Evolutionary conservation across 768 basidiomycete species (phyloP), one percentile per base, ranked within the genome.

Genomic region (Pleurotus citrinopileatus): DNA sequence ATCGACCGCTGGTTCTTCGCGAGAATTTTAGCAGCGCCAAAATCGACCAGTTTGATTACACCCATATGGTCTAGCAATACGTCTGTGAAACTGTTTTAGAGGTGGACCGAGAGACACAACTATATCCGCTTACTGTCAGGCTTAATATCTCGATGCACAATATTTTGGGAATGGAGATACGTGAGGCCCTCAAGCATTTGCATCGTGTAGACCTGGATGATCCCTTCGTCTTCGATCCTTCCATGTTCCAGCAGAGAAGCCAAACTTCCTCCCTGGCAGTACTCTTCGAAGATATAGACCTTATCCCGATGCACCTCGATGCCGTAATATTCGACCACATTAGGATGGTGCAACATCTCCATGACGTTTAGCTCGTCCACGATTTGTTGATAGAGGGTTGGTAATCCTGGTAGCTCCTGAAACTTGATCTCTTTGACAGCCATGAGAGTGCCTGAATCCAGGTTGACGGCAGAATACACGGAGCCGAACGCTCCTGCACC

Each of bases 371-470:
- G 84, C 71, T 99, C 97, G 66, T 98, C 94, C 67, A 85, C 89
- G 70, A 98, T 97, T 65, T 95, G 91, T 50, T 90, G 80, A 72
- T 93, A 92, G 23, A 98, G 78, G 57, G 84, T 91, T 3, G 95
- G 90, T 48, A 93, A 73, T 17, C 91, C 92, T 4, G 91, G 85
- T 10, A 96, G 74, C 67, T 98, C 96, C 65, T 95, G 94, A 68
- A 95, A 96, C 55, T 94, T 93, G 67, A 98, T 94, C 73, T 98
- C 97, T 73, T 99, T 99, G 63, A 98, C 97, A 7, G 97, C 97
- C 94, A 99, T 98, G 57, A 98, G 83, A 38, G 90, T 89, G 42
- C 95, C 93, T 1, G 91, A 88, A 65, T 98, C 97, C 53, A 98
- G 79, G 67, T 98, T 98, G 70, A 98, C 89, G 15, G 95, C 97